Base-by-base conservation (phyloP, 75 land plant species). In the Isoetes taiwanensis region DNA sequence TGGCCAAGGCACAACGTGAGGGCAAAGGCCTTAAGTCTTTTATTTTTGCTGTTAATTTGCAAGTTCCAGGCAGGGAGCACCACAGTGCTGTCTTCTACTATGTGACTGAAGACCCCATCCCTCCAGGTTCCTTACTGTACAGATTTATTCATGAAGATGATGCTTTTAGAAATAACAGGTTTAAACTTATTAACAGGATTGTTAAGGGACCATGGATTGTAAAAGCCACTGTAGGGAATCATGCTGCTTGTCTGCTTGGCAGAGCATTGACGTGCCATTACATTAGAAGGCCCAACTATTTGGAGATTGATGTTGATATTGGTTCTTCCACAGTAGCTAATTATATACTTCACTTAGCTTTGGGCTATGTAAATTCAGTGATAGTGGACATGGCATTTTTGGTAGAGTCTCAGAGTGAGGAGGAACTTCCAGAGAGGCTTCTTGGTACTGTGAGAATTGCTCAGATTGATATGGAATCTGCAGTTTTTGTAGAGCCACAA, bases 161-260 rank as follows among this genome's bases (percentile, higher is more conserved):
- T 26, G 72, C 71, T 4, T 90, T 82, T 41, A 63, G 97, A 34
- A 80, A 86, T 61, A 62, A 68, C 54, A 39, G 91, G 42, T 90
- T 90, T 66, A 90, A 90, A 76, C 68, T 90, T 41, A 76, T 90
- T 34, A 90, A 85, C 53, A 64, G 83, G 57, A 86, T 90, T 28
- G 87, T 85, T 34, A 69, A 65, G 38, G 97, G 97, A 19, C 97
- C 97, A 24, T 90, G 97, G 91, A 76, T 85, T 48, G 87, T 90
- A 32, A 74, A 73, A 29, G 67, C 86, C 19, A 64, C 91, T 5
- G 86, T 83, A 11, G 97, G 97, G 25, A 90, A 74, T 56, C 72
- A 90, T 57, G 74, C 74, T 3, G 84, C 97, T 0, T 90, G 91
- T 55, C 53, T 90, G 31, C 70, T 90, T 10, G 97, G 97, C 4